phyloP scores from a whole-genome alignment of 345 rosid species.

The Balakata baccata region DNA sequence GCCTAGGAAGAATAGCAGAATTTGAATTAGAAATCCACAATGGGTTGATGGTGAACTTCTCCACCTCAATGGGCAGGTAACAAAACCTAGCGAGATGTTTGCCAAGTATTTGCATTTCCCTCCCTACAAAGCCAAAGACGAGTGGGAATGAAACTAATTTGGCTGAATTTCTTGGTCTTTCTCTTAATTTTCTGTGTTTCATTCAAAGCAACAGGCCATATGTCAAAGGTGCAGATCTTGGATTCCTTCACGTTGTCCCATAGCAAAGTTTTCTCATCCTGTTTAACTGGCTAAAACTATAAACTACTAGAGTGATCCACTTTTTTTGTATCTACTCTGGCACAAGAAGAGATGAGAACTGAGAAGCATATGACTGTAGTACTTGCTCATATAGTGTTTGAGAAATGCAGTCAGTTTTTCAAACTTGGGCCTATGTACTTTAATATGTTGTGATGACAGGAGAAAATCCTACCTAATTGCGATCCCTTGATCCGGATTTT shows the following conservation, averaged over 20 bases:
- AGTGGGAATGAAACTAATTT: neutral
- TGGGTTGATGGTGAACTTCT: slow-evolving; percentile 96
- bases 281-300: slow-evolving; percentile 78
- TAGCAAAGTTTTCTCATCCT: slow-evolving; percentile 88
- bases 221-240: slow-evolving; percentile 82
- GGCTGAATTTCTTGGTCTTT: neutral
- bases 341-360: slow-evolving; percentile 13
- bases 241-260: slow-evolving; percentile 76
- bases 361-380: slow-evolving; percentile 6
- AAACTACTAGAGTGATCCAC: slow-evolving; percentile 57
- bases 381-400: neutral
- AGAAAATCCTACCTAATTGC: too few relatives aligned
- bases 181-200: neutral
- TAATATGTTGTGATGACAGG: too few relatives aligned
- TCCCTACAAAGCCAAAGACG: neutral
- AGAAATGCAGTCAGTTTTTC: neutral
- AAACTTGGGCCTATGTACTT: neutral
- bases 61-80: slow-evolving; percentile 84
- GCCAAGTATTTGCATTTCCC: neutral
- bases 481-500: too few relatives aligned
- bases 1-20: slow-evolving; percentile 91
- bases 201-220: slow-evolving; percentile 77
- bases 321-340: neutral
- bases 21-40: slow-evolving; percentile 65
- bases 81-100: neutral